These are phyloP conservation scores for Trichosporon sp. DNA, from an alignment of 1,284 basidiomycete genomes.

Conservation along the genomic window DNA sequence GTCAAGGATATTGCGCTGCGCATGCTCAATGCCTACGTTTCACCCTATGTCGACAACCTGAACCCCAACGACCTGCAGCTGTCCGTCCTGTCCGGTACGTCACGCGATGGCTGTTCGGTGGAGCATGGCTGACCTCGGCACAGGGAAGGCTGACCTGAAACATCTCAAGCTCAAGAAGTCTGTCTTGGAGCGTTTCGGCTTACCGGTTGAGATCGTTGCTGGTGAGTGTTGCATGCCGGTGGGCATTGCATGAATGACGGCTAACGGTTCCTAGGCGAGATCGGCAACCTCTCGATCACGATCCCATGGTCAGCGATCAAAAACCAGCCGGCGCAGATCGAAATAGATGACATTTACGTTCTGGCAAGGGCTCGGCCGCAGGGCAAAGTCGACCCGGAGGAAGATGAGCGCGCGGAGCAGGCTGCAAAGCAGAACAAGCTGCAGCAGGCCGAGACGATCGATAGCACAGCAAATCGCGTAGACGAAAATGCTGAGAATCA, in stretches of 20 bases:
- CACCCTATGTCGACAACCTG: constrained; percentile 95
- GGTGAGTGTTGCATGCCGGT: constrained; percentile 60
- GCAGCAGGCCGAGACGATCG: constrained; percentile 83
- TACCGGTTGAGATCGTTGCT: constrained; percentile 95
- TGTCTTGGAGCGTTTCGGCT: constrained; percentile 90
- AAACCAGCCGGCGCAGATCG: constrained; percentile 87
- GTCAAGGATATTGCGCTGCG: constrained; percentile 50
- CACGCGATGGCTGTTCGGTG: neutral
- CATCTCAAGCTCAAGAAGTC: constrained; percentile 89
- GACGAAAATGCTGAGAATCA: constrained; percentile 56
- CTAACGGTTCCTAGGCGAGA: constrained; percentile 66
- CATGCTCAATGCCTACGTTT: constrained; percentile 86
- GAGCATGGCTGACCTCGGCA: constrained; percentile 20
- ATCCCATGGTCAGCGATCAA: constrained; percentile 96
- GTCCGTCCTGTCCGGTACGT: constrained; percentile 83
- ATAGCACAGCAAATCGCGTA: constrained; percentile 60
- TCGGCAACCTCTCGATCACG: constrained; percentile 87
- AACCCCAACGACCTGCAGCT: constrained; percentile 94
- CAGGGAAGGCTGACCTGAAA: constrained; percentile 80
- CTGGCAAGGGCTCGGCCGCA: constrained; percentile 60
- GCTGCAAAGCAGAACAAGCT: constrained; percentile 87
- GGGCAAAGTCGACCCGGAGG: constrained; percentile 69
- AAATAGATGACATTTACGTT: constrained; percentile 93
- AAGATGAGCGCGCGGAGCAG: constrained; percentile 80
- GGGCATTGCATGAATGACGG: neutral